Conservation (phyloP, 2,329 filamentous ascomycete species). For the Helotiales sp. region DNA sequence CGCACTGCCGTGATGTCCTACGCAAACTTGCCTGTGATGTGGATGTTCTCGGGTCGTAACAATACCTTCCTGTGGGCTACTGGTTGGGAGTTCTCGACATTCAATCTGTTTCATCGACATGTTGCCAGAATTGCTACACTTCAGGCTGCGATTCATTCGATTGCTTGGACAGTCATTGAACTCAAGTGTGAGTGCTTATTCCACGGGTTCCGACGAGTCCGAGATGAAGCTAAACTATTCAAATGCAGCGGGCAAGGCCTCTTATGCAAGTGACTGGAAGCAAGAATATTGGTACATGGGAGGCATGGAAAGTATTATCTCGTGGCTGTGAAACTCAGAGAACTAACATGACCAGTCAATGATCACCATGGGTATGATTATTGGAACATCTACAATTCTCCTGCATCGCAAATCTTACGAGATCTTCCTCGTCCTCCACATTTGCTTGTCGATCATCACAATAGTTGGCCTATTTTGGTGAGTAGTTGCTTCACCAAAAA, state of each 20-base stretch:
- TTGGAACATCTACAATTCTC: slow-evolving; percentile 50
- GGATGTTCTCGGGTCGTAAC: slow-evolving; percentile 71
- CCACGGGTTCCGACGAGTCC: too few species aligned
- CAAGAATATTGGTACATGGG: background rate
- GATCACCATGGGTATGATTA: slow-evolving; percentile 47
- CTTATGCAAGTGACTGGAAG: background rate
- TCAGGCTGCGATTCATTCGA: slow-evolving; percentile 65
- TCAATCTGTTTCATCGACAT: slow-evolving; percentile 71
- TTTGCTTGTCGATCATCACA: slow-evolving; percentile 56
- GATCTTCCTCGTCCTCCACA: slow-evolving; percentile 55
- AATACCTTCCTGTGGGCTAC: slow-evolving; percentile 70
- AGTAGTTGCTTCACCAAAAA: too few species aligned
- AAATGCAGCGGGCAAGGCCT: background rate
- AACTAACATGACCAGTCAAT: slow-evolving; percentile 36
- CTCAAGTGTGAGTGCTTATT: slow-evolving; percentile 48
- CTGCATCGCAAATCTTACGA: slow-evolving; percentile 50
- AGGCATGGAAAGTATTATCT: background rate
- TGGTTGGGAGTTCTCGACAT: slow-evolving; percentile 70
- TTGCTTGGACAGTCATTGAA: slow-evolving; percentile 55
- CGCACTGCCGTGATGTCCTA: slow-evolving; percentile 68
- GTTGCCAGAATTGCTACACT: slow-evolving; percentile 65
- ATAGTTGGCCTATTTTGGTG: slow-evolving; percentile 41
- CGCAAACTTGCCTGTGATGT: slow-evolving; percentile 66
- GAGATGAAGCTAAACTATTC: background rate
- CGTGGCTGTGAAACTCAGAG: background rate